A percentile compares a stretch with the other conserved stretches of the same genome.
Evolutionary conservation across 1,284 basidiomycete species (phyloP).

Genomic region (Boletus semigastroideus): DNA sequence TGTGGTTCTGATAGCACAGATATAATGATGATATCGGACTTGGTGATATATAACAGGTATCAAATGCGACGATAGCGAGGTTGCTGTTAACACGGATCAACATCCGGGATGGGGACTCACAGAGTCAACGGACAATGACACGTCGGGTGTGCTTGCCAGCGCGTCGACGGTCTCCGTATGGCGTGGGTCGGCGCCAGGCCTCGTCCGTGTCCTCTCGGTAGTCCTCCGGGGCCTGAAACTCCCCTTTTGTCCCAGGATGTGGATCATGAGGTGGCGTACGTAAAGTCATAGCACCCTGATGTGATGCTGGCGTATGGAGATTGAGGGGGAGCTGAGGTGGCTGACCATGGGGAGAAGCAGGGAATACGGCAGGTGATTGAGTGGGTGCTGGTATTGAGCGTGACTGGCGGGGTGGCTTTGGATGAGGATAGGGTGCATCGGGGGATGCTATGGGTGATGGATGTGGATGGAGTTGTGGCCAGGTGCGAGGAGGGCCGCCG

Average conservation of each 20-base stretch:
- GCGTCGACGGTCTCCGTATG: conserved; percentile 63
- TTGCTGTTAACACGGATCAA: background rate
- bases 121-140: conserved; percentile 51
- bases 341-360: conserved; percentile 34
- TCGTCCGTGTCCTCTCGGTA: conserved; percentile 55
- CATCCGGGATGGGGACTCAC: conserved; percentile 12
- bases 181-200: conserved; percentile 64
- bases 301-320: conserved; percentile 39
- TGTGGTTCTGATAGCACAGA: conserved; percentile 21
- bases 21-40: conserved; percentile 16
- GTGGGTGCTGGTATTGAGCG: conserved; percentile 26
- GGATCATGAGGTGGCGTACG: conserved; percentile 48
- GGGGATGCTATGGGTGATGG: conserved; percentile 21
- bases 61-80: conserved; percentile 12
- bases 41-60: conserved; percentile 29
- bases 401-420: conserved; percentile 25
- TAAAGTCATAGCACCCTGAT: conserved; percentile 36
- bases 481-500: conserved; percentile 23
- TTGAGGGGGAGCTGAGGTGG: conserved; percentile 40
- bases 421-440: conserved; percentile 15
- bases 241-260: conserved; percentile 36
- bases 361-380: conserved; percentile 29
- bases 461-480: conserved; percentile 27
- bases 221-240: conserved; percentile 43
- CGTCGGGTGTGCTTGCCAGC: conserved; percentile 73